Evolutionary conservation across 768 basidiomycete species (phyloP).

Genomic region (Xerocomellus chrysenteron): DNA sequence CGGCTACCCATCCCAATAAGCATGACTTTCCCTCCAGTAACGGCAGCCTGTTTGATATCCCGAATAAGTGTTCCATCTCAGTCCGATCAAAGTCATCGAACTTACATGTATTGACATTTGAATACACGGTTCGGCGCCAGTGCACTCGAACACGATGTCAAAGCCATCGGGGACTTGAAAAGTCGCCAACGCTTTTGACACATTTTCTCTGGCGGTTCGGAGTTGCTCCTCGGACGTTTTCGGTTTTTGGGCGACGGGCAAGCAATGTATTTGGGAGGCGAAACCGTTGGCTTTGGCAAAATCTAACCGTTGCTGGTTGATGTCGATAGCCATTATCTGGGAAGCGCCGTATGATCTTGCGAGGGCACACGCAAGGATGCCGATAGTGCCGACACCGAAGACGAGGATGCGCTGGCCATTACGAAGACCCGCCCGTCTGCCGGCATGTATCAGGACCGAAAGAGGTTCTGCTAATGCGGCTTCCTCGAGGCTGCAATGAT

Average conservation of each 20-base stretch:
- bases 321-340: slow-evolving; percentile 78
- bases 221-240: slow-evolving; percentile 58
- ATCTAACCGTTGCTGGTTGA: slow-evolving; percentile 76
- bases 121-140: slow-evolving; percentile 88
- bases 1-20: slow-evolving; percentile 95
- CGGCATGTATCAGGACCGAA: slow-evolving; percentile 77
- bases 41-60: slow-evolving; percentile 58
- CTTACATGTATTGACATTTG: slow-evolving; percentile 89
- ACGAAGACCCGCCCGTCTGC: slow-evolving; percentile 42
- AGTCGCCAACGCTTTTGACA: slow-evolving; percentile 47
- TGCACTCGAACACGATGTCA: slow-evolving; percentile 93
- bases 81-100: slow-evolving; percentile 20
- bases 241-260: slow-evolving; percentile 50
- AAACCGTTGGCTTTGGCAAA: slow-evolving; percentile 79
- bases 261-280: slow-evolving; percentile 67
- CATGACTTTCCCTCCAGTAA: slow-evolving; percentile 85
- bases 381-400: slow-evolving; percentile 92
- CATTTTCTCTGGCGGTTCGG: slow-evolving; percentile 57
- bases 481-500: slow-evolving; percentile 70
- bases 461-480: slow-evolving; percentile 94
- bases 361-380: slow-evolving; percentile 83
- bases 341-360: slow-evolving; percentile 71
- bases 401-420: slow-evolving; percentile 76
- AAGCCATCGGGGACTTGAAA: slow-evolving; percentile 76
- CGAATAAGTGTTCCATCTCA: slow-evolving; percentile 13